These are phyloP conservation scores for Paecilomyces formosus DNA, from an alignment of 2,329 filamentous ascomycete genomes.

Conservation along the genomic window DNA sequence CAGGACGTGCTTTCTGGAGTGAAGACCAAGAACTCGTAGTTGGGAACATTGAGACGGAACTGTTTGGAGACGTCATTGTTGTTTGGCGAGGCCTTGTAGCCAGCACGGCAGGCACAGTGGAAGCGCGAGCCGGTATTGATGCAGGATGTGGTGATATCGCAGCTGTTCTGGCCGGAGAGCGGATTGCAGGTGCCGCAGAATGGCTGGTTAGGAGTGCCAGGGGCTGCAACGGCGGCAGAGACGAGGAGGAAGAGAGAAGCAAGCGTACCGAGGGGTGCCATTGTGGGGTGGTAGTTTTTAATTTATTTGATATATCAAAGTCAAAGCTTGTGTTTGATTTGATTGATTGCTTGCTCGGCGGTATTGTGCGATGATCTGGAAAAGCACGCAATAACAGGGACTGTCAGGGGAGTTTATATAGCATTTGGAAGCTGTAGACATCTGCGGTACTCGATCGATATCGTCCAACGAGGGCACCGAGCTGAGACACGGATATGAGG, in stretches of 20 bases:
- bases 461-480: not conserved
- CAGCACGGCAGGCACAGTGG: conserved; percentile 36
- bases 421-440: not conserved
- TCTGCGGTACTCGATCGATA: not conserved
- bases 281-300: not conserved
- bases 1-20: conserved; percentile 27
- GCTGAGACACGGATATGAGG: not conserved
- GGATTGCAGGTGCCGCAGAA: conserved; percentile 33
- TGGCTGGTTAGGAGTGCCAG: conserved; percentile 12
- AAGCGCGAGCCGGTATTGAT: conserved; percentile 34
- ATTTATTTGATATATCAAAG: not conserved
- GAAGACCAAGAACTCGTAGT: conserved; percentile 34
- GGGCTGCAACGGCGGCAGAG: conserved; percentile 13
- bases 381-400: not conserved
- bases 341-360: not conserved
- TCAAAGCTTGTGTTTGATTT: not conserved
- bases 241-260: conserved; percentile 16
- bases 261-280: not conserved
- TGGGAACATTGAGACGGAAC: conserved; percentile 31
- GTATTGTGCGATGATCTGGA: not conserved
- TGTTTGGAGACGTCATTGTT: conserved; percentile 23
- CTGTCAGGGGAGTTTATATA: not conserved
- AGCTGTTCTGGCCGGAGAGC: conserved; percentile 30
- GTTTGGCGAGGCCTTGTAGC: conserved; percentile 28
- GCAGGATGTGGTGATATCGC: conserved; percentile 38